phyloP scores from a whole-genome alignment of 2,329 filamentous ascomycete species.

The Penicillium sp. region DNA sequence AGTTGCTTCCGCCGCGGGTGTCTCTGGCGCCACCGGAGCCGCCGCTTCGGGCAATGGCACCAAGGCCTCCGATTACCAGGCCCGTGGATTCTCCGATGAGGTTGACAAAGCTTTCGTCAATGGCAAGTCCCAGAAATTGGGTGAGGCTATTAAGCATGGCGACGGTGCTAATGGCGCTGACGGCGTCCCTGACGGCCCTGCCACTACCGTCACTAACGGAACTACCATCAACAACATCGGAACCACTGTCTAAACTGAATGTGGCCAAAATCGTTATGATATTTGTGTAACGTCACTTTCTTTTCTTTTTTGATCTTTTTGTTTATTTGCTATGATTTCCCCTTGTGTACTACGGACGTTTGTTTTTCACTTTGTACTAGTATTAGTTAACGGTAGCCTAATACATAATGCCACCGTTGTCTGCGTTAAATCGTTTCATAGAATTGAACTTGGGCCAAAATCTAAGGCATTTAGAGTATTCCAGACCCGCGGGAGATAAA shows the following conservation, averaged over 20 bases:
- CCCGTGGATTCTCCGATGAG: conserved; percentile 32
- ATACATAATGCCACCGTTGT: conserved; percentile 21
- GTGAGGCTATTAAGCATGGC: conserved; percentile 6
- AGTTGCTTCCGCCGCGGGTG: conserved; percentile 12
- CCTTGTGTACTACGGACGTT: conserved; percentile 15
- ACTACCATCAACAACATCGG: not conserved
- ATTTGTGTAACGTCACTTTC: conserved; percentile 3
- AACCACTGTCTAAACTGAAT: not conserved
- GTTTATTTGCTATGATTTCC: conserved; percentile 22
- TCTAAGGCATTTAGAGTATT: not conserved
- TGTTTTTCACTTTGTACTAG: conserved; percentile 12
- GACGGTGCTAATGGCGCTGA: conserved; percentile 8
- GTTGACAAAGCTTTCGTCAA: conserved; percentile 32
- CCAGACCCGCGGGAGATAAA: not conserved
- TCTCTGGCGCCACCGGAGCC: conserved; percentile 9
- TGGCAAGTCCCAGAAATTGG: conserved; percentile 12
- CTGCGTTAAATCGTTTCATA: conserved; percentile 1
- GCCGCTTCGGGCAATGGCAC: conserved; percentile 4
- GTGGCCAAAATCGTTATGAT: not conserved
- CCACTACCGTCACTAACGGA: not conserved
- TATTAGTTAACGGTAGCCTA: conserved; percentile 20
- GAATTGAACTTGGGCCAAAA: not conserved
- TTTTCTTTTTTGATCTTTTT: not conserved
- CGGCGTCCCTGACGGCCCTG: not conserved
- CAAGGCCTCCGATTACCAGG: conserved; percentile 14